Base-by-base conservation (phyloP, 768 basidiomycete species). In the Russula sp. region DNA sequence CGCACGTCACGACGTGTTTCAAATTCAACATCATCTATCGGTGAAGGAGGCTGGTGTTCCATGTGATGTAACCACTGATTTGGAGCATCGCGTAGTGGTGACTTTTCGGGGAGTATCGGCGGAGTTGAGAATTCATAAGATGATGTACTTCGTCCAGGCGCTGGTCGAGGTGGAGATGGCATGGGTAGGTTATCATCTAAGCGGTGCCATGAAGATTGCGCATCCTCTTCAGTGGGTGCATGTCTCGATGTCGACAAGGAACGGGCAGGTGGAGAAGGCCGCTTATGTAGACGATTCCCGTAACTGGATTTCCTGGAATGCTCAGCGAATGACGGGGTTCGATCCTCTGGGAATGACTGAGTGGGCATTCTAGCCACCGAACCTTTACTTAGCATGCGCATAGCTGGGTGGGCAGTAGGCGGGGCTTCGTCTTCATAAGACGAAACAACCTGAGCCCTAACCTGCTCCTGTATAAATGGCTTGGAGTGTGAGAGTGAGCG, bases 401-500 rank as follows among this genome's bases (percentile, higher is more conserved):
- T 42, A 29, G 62, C 52, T 10, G 62, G 62, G 22, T 63, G 57
- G 6, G 58, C 52, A 1, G 10, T 2, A n/a, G 62, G 62, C 45
- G 62, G 62, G 39, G 57, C 51, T 38, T 63, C 57, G 43, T 63
- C 52, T 25, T 54, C 62, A 38, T 63, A 63, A 18, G 57, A 29
- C 14, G n/a, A 22, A 29, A 4, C 34, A 36, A 16, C 14, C n/a
- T 43, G 51, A 18, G 56, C 32, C 29, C 35, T 39, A 9, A n/a
- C 25, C 34, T 58, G 56, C 14, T 62, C 61, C 39, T 63, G 56
- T 16, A 46, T 20, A 45, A 42, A 16, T 35, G 51, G 7, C 46
- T 20, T 45, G 32, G 56, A 20, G 32, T 42, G 61, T 8, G 47
- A 41, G 16, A 51, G 1, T 20, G 56, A 36, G 38, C 25, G 58